Percentiles rank a stretch among this genome's conserved stretches.
These are phyloP conservation scores for Ophiobolus disseminans DNA, from an alignment of 2,329 filamentous ascomycete species.

Conservation along the genomic window DNA sequence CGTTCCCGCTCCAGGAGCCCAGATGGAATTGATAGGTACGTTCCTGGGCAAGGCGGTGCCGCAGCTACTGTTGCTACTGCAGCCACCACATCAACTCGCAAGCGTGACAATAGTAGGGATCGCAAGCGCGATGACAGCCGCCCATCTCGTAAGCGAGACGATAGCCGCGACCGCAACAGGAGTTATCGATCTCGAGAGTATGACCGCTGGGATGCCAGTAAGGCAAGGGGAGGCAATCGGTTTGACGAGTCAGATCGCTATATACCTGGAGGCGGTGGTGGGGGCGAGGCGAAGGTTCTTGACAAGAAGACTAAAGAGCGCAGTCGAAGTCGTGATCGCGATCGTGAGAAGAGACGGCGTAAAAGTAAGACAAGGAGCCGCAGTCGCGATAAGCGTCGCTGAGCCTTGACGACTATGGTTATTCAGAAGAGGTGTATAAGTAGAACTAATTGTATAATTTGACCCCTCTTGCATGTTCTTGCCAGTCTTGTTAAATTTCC, in stretches of 20 bases:
- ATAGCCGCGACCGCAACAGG: slow-evolving; percentile 46
- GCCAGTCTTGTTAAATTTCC: too few species aligned
- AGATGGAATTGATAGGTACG: slow-evolving; percentile 48
- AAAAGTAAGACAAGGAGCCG: too few species aligned
- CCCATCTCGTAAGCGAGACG: slow-evolving; percentile 28
- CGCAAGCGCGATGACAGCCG: slow-evolving; percentile 28
- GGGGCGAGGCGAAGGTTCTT: slow-evolving; percentile 22
- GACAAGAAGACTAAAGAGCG: slow-evolving; percentile 37
- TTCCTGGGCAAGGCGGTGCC: slow-evolving; percentile 35
- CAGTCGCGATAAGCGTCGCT: too few species aligned
- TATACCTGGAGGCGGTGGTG: slow-evolving; percentile 30
- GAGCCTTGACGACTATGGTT: too few species aligned
- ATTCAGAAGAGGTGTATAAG: too few species aligned
- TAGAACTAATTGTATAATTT: too few species aligned
- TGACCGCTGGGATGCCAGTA: slow-evolving; percentile 43
- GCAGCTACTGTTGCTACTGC: neutral
- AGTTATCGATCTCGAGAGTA: slow-evolving; percentile 53
- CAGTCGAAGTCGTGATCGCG: slow-evolving; percentile 28
- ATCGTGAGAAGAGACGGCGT: too few species aligned
- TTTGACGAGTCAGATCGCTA: slow-evolving; percentile 44
- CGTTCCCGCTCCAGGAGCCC: slow-evolving; percentile 41
- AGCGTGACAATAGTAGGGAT: slow-evolving; percentile 30
- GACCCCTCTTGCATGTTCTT: too few species aligned
- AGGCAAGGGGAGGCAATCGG: slow-evolving; percentile 27
- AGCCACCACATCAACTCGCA: slow-evolving; percentile 2